Evolutionary conservation across 805 yeast genomes (phyloP), one percentile per base, ranked within the genome.

Genomic region (Candida dajiaensis): DNA sequence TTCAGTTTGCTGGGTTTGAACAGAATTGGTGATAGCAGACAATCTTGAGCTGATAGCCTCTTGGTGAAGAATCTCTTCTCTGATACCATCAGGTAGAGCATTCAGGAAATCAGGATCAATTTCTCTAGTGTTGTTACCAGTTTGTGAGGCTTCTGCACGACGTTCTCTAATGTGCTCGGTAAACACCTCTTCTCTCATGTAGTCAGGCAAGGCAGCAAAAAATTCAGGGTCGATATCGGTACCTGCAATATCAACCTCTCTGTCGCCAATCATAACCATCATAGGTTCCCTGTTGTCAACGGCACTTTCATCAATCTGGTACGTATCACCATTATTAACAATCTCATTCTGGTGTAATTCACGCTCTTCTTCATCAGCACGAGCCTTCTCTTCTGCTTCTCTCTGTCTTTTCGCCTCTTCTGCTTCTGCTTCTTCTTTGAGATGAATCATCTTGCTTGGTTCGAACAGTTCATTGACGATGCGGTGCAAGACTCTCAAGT

Each of bases 211-310:
- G 0, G 96, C 97, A 56, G 83, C 85, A 50, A 90, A 71, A 61
- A 89, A 90, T 54, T 86, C 92, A 0, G 96, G 95, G 65, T 90
- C 97, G 48, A 90, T 88, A 45, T 87, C 97, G 3, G 96, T 82
- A 0, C 94, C 95, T 37, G 90, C 77, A 33, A 90, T 85, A 59
- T 90, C 95, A 31, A 90, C 89, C 43, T 81, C 81, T 23, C 83
- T 66, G 21, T 85, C 95, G 33, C 89, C 89, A 53, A 90, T 83
- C 12, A 71, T 71, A 3, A 90, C 89, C 69, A 74, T 76, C 0
- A 85, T 71, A 0, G 95, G 90, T 15, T 75, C 74, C 16, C 47
- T 48, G 23, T 31, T 29, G 5, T 15, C 33, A 35, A 18, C 19
- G 4, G 35, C 19, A 25, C 13, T 39, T 20, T 15, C 35, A 6